Base-by-base conservation (phyloP, 2,329 filamentous ascomycete genomes). In the Pseudogymnoascus sp. region DNA sequence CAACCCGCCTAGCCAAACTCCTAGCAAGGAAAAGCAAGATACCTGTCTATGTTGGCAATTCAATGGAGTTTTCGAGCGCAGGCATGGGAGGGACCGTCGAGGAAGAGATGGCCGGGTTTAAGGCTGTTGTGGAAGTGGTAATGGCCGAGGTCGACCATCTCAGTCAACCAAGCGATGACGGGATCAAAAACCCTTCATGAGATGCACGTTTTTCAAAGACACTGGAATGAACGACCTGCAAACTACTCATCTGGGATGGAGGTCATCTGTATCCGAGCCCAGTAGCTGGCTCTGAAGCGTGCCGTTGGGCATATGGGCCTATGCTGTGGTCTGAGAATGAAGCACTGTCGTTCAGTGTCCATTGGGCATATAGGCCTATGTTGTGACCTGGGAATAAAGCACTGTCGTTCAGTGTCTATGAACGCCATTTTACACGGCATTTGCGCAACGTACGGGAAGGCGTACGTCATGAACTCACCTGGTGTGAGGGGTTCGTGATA, bases 91-190 rank as follows among this genome's bases (percentile, higher is more conserved):
- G 91, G 18, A 89, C 86, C 0, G 85, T 93, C 5, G 93, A 97
- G 72, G 95, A 97, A 79, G 93, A 97, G 77, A 93, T 97, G 86
- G 91, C 93, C 71, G 91, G 89, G 0, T 88, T 97, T 69, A 86
- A 84, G 70, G 83, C 82, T 66, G 85, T 96, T 41, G 86, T 93
- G 33, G 83, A 89, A 63, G 84, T 89, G 55, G 83, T 93, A 12
- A 77, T 87, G 71, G 77, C 78, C 45, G 80, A 84, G 68, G 74
- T 88, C 52, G 71, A 76, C 5, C 11, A 35, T 33, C 49, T 55
- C 28, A 21, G 49, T 4, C 49, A 33, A 14, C 28, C 49, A 16
- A 55, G n/a, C 49, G 49, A 55, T 55, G 49, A 14, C 49, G 28
- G 28, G 33, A 55, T 55, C 49, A 55, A 55, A 55, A 28, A 21